A percentile compares a stretch with the other conserved stretches of the same genome.
phyloP scores from a whole-genome alignment of 495 filamentous ascomycete species.

The Bryoglossum gracile region DNA sequence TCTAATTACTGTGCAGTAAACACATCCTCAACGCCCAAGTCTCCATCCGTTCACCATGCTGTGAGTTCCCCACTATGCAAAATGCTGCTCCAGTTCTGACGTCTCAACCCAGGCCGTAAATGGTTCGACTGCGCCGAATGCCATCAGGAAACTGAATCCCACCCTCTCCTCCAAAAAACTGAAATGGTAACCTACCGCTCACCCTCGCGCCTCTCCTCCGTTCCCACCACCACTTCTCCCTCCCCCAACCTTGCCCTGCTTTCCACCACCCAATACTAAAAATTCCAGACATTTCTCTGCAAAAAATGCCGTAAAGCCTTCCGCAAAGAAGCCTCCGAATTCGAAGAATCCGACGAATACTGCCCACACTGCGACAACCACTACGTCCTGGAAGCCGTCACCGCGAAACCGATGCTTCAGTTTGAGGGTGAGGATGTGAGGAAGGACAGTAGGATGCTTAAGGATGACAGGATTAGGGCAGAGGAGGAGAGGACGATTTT shows the following conservation, averaged over 20 bases:
- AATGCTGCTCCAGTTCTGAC: neutral
- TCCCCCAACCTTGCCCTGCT: too few relatives aligned
- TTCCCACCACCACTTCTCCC: too few relatives aligned
- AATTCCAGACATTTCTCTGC: constrained; percentile 60
- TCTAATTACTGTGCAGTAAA: constrained; percentile 49
- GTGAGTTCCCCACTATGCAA: constrained; percentile 41
- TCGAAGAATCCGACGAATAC: constrained; percentile 97
- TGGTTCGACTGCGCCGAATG: constrained; percentile 99
- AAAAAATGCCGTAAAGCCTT: constrained; percentile 99
- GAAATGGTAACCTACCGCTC: constrained; percentile 60
- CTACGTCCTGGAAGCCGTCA: constrained; percentile 82
- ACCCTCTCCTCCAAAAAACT: constrained; percentile 63
- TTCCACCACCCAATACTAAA: too few relatives aligned
- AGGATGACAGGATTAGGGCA: constrained; percentile 73
- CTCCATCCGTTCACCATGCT: constrained; percentile 89
- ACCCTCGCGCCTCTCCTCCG: neutral
- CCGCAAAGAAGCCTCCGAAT: constrained; percentile 83
- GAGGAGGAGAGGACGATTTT: constrained; percentile 61
- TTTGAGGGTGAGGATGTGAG: constrained; percentile 88
- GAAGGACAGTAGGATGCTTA: constrained; percentile 81
- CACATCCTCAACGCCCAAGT: constrained; percentile 98
- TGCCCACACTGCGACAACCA: constrained; percentile 99
- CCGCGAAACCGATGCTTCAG: constrained; percentile 68
- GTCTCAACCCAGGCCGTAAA: constrained; percentile 64
- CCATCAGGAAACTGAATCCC: constrained; percentile 72